Evolutionary conservation across 1,139 yeast species (phyloP).

Genomic region (Geotrichum restrictum): DNA sequence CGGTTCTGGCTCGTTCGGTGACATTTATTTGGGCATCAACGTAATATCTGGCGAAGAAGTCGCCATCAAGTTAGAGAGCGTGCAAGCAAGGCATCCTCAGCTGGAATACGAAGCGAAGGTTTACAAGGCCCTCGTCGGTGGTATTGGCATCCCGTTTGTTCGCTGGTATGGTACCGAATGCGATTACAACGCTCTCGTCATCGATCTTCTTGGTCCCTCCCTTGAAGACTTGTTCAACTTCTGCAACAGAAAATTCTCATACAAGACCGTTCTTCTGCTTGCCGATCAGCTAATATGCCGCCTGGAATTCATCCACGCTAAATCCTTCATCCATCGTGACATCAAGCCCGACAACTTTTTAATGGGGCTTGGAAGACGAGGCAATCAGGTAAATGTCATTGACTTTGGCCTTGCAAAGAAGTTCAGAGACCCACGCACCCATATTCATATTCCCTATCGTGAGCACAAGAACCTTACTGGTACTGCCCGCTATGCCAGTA

Average conservation of each 20-base stretch:
- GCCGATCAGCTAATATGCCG: conserved; percentile 95
- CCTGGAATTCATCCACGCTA: conserved; percentile 90
- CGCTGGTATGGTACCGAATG: conserved; percentile 98
- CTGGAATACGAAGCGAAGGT: conserved; percentile 95
- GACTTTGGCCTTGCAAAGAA: conserved; percentile 97
- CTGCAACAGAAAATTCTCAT: conserved; percentile 88
- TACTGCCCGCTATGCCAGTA: conserved; percentile 93
- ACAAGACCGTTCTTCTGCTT: conserved; percentile 83
- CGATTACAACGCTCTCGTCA: conserved; percentile 94
- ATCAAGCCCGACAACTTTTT: conserved; percentile 95
- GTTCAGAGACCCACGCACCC: conserved; percentile 92
- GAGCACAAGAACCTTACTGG: conserved; percentile 96
- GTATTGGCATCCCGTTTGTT: conserved; percentile 94
- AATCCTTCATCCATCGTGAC: conserved; percentile 83
- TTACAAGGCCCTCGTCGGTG: conserved; percentile 90
- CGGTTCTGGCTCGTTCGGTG: conserved; percentile 97
- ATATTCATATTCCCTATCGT: conserved; percentile 91
- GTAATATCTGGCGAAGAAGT: conserved; percentile 95
- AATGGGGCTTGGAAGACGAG: conserved; percentile 95
- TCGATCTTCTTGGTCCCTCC: conserved; percentile 92
- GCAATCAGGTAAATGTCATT: conserved; percentile 90
- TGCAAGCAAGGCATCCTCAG: conserved; percentile 92
- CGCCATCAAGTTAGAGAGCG: conserved; percentile 89
- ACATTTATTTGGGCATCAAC: conserved; percentile 83
- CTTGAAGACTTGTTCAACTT: conserved; percentile 93